A percentile compares a stretch with the other conserved stretches of the same genome.
phyloP scores from a whole-genome alignment of 2,329 filamentous ascomycete species.

The Penicillium concentricum region DNA sequence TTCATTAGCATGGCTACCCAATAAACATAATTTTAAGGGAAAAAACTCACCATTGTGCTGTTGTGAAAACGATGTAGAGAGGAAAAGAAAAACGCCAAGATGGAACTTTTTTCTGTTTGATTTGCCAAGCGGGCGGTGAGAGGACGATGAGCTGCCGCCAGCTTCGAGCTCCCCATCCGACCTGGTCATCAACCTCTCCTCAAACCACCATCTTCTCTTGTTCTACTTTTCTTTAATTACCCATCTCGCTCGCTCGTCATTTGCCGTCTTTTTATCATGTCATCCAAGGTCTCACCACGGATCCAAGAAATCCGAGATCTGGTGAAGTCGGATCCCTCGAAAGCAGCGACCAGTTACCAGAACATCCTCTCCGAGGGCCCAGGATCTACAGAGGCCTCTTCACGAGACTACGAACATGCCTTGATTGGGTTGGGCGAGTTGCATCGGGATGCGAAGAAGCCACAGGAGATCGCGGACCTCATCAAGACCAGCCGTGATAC shows the following conservation, averaged over 20 bases:
- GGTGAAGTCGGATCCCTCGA: constrained; percentile 73
- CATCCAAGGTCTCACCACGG: constrained; percentile 57
- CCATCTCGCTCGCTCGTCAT: background rate
- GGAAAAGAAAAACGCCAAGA: constrained; percentile 17
- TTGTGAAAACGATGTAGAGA: constrained; percentile 13
- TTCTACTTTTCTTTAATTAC: constrained; percentile 1
- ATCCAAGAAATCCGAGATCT: constrained; percentile 88
- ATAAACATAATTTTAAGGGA: background rate
- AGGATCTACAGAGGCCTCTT: constrained; percentile 78
- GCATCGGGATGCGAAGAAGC: constrained; percentile 78
- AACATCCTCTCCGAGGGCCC: constrained; percentile 84
- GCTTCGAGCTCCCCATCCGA: constrained; percentile 27
- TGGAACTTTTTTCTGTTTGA: constrained; percentile 34
- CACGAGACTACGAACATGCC: constrained; percentile 87
- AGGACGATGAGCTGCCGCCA: constrained; percentile 26
- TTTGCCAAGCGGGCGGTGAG: constrained; percentile 37
- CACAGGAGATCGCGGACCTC: constrained; percentile 81
- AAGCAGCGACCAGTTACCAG: constrained; percentile 86
- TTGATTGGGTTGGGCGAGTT: constrained; percentile 87
- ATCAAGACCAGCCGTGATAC: constrained; percentile 87
- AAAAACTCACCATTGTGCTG: constrained; percentile 32
- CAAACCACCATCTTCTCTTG: constrained; percentile 13
- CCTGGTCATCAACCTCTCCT: constrained; percentile 18
- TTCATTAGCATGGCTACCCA: constrained; percentile 9
- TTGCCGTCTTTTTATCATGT: constrained; percentile 39